Percentiles rank a stretch among this genome's conserved stretches.
These are phyloP conservation scores for Penicillium freii DNA, from an alignment of 2,329 filamentous ascomycete genomes.

Conservation along the genomic window DNA sequence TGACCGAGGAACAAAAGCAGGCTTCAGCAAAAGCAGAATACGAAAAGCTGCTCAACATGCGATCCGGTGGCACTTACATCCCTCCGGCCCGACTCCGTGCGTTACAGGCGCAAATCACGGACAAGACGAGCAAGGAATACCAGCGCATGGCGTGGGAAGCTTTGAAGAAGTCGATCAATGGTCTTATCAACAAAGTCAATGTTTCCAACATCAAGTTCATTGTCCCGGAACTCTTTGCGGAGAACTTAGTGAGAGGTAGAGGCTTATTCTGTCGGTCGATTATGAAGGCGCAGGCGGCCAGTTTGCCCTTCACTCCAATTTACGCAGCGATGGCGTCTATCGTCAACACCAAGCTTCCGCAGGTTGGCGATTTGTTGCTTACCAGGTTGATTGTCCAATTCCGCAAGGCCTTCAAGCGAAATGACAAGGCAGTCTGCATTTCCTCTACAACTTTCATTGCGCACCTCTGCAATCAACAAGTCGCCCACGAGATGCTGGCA, in stretches of 20 bases:
- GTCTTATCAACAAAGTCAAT: conserved; percentile 98
- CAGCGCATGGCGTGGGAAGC: conserved; percentile 99
- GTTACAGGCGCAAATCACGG: conserved; percentile 93
- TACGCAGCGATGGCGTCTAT: conserved; percentile 95
- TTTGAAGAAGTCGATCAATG: conserved; percentile 97
- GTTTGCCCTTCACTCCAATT: conserved; percentile 92
- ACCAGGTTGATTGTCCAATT: conserved; percentile 87
- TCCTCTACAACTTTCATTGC: conserved; percentile 93
- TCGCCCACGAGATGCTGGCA: conserved; percentile 88
- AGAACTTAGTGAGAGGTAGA: conserved; percentile 87
- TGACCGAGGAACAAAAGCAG: conserved; percentile 78
- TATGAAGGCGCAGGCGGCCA: conserved; percentile 97
- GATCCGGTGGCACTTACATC: conserved; percentile 94
- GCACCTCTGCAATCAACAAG: conserved; percentile 93
- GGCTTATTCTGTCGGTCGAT: conserved; percentile 93
- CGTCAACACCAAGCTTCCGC: conserved; percentile 94
- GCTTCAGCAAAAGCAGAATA: conserved; percentile 88
- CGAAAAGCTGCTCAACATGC: conserved; percentile 85
- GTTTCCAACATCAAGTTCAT: conserved; percentile 97
- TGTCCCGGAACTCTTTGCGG: conserved; percentile 89
- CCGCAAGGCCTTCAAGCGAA: conserved; percentile 90
- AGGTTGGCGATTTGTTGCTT: conserved; percentile 87
- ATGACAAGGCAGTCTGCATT: conserved; percentile 94
- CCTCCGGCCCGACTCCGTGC: conserved; percentile 86
- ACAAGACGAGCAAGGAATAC: conserved; percentile 94